Evolutionary conservation across 2,329 filamentous ascomycete genomes (phyloP).

Genomic region (Pseudomassariella vexata): DNA sequence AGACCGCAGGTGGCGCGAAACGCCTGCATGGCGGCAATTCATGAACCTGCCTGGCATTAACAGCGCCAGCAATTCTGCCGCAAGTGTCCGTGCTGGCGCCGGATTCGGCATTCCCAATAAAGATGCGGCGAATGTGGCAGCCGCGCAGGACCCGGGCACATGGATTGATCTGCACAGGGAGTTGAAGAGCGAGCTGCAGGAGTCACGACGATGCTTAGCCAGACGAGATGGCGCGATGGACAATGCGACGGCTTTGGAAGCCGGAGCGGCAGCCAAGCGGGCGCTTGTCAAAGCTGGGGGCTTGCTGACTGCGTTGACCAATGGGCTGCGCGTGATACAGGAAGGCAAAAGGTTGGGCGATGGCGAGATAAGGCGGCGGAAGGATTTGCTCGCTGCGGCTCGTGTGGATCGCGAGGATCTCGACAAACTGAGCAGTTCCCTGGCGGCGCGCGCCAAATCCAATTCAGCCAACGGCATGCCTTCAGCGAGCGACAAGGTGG

Average conservation of each 20-base stretch:
- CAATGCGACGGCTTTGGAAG: conserved; percentile 47
- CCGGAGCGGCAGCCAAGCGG: conserved; percentile 68
- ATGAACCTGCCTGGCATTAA: conserved; percentile 57
- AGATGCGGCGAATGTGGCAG: conserved; percentile 30
- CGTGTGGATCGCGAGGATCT: conserved; percentile 70
- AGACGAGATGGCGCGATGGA: conserved; percentile 56
- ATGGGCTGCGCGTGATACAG: conserved; percentile 56
- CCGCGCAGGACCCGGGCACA: conserved; percentile 54
- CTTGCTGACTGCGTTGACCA: conserved; percentile 57
- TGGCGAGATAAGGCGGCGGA: conserved; percentile 66
- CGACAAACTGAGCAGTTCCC: conserved; percentile 63
- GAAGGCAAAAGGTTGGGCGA: conserved; percentile 57
- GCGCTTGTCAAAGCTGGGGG: conserved; percentile 64
- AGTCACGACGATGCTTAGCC: conserved; percentile 60
- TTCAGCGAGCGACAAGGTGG: conserved; percentile 41
- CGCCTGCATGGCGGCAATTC: conserved; percentile 66
- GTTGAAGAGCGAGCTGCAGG: conserved; percentile 65
- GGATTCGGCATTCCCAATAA: conserved; percentile 24
- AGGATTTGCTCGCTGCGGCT: conserved; percentile 64
- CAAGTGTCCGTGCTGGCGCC: conserved; percentile 39
- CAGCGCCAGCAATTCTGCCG: conserved; percentile 41
- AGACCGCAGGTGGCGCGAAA: conserved; percentile 73
- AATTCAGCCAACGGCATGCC: conserved; percentile 44
- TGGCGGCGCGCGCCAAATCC: conserved; percentile 27
- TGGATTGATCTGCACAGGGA: conserved; percentile 75